phyloP scores from a whole-genome alignment of 495 filamentous ascomycete species.

The Penicillium mononematosum region DNA sequence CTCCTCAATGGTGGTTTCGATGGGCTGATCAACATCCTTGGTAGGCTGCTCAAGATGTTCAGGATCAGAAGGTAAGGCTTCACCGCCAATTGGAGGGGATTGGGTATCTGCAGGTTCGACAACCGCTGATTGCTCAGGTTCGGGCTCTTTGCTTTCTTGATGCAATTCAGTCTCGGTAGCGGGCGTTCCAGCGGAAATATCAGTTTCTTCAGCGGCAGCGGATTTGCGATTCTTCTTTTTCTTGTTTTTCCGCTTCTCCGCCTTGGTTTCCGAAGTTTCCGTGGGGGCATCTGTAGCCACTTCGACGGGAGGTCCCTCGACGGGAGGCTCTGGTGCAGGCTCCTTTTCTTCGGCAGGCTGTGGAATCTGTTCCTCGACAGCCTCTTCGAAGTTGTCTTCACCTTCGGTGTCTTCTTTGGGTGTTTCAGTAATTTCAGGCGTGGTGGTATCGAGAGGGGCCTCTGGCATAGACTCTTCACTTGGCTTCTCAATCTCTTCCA shows the following conservation, averaged over 20 bases:
- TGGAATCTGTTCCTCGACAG: conserved; percentile 20
- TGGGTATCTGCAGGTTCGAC: conserved; percentile 18
- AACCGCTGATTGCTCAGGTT: conserved; percentile 18
- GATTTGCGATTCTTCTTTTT: conserved; percentile 41
- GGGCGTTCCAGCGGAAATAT: conserved; percentile 13
- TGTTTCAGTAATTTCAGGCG: conserved; percentile 3
- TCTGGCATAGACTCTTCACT: not conserved
- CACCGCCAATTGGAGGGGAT: conserved; percentile 23
- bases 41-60: conserved; percentile 1
- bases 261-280: conserved; percentile 14
- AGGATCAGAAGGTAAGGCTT: conserved; percentile 16
- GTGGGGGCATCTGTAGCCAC: not conserved
- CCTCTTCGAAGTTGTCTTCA: conserved; percentile 27
- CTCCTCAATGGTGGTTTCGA: conserved; percentile 14
- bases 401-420: conserved; percentile 20
- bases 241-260: conserved; percentile 34
- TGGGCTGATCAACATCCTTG: conserved; percentile 1
- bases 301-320: conserved; percentile 9
- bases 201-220: conserved; percentile 23
- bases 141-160: conserved; percentile 11
- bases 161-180: conserved; percentile 21
- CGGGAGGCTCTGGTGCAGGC: conserved; percentile 4
- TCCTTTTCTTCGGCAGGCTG: conserved; percentile 6
- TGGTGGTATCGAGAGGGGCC: not conserved
- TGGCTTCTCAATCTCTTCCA: not conserved